Base-by-base conservation (phyloP, 306 rosid species). In the Cicer arietinum region DNA sequence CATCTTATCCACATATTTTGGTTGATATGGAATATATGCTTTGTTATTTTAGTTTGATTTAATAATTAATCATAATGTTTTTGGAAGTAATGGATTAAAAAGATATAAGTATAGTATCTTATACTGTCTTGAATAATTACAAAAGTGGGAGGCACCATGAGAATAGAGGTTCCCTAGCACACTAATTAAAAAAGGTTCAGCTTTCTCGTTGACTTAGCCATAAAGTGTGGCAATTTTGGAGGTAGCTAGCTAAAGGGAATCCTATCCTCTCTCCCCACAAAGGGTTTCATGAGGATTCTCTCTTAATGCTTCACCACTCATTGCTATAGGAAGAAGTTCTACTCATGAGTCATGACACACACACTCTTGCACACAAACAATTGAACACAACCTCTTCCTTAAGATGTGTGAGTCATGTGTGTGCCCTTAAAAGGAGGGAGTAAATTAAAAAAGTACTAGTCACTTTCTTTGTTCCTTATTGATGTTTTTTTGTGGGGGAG, bases 201-300 rank as follows among this genome's bases (percentile, higher is more conserved):
- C 94, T 88, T 89, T 88, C 84, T 86, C 48, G 97, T 91, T 91
- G 97, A 91, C 97, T 88, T 91, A 52, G 73, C 85, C 82, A 89
- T 88, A 88, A 91, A 91, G 97, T 88, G 77, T 76, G 91, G 83
- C 89, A 82, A 91, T 76, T 85, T 88, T 90, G 85, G 89, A 86
- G 85, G 70, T 58, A 62, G 81, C 68, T 74, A 88, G 81, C 68
- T 74, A 88, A 81, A 85, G 89, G 87, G 92, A 86, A 89, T 86
- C 97, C 88, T 77, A 89, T 89, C 88, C 94, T 81, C 16, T 58
- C 83, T 83, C 85, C 73, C 81, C 86, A 83, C 85, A 85, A 83
- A 85, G 81, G 68, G 72, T 86, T 47, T 77, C 77, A 81, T 84
- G 83, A 87, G 93, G 87, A 76, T 78, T 81, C 84, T 84, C 83